Evolutionary conservation across 163 green algal genomes (phyloP).

Genomic region (Picocystis sp.): DNA sequence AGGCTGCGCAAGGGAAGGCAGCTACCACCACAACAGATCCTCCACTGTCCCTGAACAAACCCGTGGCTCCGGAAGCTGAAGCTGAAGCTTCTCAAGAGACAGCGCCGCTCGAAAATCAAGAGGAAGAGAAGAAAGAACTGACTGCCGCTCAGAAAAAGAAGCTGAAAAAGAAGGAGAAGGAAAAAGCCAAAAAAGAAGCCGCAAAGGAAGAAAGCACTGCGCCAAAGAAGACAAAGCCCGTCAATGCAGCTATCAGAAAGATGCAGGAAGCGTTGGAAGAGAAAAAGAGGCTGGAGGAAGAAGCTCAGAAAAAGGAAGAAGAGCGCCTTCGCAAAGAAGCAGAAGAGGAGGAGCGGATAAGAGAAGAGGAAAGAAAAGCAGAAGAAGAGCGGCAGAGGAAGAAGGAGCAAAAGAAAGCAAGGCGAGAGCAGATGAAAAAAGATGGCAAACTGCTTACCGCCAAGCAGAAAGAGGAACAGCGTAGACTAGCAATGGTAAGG

Average conservation of each 20-base stretch:
- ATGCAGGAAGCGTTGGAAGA: slow-evolving; percentile 20
- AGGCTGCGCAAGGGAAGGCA: slow-evolving; percentile 2
- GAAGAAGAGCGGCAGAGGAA: slow-evolving; percentile 26
- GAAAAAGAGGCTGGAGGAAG: slow-evolving; percentile 22
- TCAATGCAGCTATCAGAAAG: slow-evolving; percentile 23
- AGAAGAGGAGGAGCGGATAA: slow-evolving; percentile 21
- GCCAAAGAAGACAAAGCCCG: slow-evolving; percentile 6
- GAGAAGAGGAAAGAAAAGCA: slow-evolving; percentile 30
- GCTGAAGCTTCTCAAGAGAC: slow-evolving; percentile 3
- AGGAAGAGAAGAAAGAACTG: slow-evolving; percentile 11
- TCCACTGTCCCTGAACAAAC: slow-evolving; percentile 3
- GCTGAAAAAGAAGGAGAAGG: slow-evolving; percentile 20
- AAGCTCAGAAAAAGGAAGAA: slow-evolving; percentile 31
- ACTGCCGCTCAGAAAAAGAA: slow-evolving; percentile 21
- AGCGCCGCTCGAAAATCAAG: slow-evolving; percentile 2
- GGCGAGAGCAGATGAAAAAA: slow-evolving; percentile 27
- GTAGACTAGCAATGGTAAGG: slow-evolving; percentile 55
- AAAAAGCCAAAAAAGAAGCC: slow-evolving; percentile 18
- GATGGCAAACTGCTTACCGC: slow-evolving; percentile 42
- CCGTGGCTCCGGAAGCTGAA: neutral
- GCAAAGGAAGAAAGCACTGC: slow-evolving; percentile 4
- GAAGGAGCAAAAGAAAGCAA: slow-evolving; percentile 28
- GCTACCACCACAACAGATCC: slow-evolving; percentile 2
- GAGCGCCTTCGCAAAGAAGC: slow-evolving; percentile 1
- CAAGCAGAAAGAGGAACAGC: slow-evolving; percentile 77